phyloP scores from a whole-genome alignment of 1,284 basidiomycete species.

The Sphaerobolus stellatus region DNA sequence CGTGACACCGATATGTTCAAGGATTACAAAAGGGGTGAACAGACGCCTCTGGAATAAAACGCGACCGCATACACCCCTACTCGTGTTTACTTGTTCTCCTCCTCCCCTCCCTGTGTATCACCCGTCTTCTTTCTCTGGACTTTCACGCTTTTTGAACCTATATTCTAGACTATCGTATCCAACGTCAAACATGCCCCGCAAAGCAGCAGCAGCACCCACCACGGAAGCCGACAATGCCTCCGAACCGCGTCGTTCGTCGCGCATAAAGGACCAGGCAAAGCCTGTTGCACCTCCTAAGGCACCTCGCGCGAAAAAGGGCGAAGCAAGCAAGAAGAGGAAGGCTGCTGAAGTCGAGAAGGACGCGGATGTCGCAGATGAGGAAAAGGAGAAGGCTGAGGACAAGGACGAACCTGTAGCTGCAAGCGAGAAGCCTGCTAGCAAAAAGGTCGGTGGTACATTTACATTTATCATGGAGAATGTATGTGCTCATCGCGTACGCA shows the following conservation, averaged over 20 bases:
- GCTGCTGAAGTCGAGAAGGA: neutral
- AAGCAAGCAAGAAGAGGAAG: neutral
- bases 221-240: neutral
- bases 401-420: neutral
- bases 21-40: no score
- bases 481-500: neutral
- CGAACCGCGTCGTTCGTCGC: neutral
- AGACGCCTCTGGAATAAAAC: no score
- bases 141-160: no score
- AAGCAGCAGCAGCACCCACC: neutral
- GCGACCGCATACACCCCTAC: no score
- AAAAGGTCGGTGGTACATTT: neutral
- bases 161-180: no score
- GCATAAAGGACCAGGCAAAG: neutral
- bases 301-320: neutral
- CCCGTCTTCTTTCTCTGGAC: no score
- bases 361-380: neutral
- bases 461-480: neutral
- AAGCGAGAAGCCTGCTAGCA: neutral
- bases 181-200: conserved; percentile 3
- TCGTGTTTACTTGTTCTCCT: no score
- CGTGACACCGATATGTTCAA: no score
- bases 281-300: neutral
- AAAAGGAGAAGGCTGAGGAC: neutral
- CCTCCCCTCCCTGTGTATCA: no score